A percentile compares a stretch with the other conserved stretches of the same genome.
phyloP scores from a whole-genome alignment of 768 basidiomycete species.

The Amanita pallidorosea region DNA sequence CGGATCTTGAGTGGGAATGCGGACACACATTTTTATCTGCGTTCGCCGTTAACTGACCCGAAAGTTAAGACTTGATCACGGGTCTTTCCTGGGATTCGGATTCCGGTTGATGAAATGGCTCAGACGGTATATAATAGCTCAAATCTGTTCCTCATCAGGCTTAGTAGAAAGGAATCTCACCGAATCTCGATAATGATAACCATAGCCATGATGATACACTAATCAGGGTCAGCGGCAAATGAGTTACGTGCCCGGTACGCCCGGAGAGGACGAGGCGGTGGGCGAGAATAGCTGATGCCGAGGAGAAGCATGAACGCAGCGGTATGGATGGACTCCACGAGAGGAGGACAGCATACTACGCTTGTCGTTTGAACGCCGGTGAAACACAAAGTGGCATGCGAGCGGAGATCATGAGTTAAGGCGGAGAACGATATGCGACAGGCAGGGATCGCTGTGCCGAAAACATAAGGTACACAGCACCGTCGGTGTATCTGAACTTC shows the following conservation, averaged over 20 bases:
- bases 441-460: neutral
- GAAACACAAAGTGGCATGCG: neutral
- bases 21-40: too few species aligned
- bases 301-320: neutral
- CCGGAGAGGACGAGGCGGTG: neutral
- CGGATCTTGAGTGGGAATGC: too few species aligned
- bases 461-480: neutral
- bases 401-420: constrained; percentile 6
- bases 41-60: neutral
- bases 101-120: neutral
- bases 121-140: neutral
- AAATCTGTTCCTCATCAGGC: neutral
- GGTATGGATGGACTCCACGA: neutral
- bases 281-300: neutral
- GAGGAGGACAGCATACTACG: neutral
- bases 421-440: neutral
- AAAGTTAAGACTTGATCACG: neutral
- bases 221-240: neutral
- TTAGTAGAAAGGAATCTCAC: neutral
- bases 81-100: neutral
- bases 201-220: neutral
- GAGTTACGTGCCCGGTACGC: neutral
- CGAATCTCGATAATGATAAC: neutral
- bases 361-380: too few species aligned
- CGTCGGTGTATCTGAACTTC: neutral